Percentiles rank a stretch among this genome's conserved stretches.
phyloP scores from a whole-genome alignment of 352 stramenopile species.

The Phytopythium sindhum region DNA sequence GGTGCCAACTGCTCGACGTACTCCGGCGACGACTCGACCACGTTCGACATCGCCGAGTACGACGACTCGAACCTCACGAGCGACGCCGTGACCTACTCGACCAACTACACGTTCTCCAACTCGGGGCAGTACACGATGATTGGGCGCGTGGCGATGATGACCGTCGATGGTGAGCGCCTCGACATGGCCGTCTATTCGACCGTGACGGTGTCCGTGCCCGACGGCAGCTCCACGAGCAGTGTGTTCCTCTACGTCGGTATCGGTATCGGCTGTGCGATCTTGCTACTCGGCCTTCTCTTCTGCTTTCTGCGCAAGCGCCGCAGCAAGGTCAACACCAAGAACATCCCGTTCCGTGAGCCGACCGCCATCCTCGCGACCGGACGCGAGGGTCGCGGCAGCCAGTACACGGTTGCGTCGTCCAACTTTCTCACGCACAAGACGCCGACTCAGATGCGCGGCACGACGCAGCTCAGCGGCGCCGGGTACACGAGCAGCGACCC shows the following conservation, averaged over 20 bases:
- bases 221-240: slow-evolving; percentile 37
- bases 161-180: slow-evolving; percentile 64
- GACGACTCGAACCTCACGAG: slow-evolving; percentile 66
- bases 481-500: slow-evolving; percentile 38
- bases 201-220: slow-evolving; percentile 50
- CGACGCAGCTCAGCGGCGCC: slow-evolving; percentile 24
- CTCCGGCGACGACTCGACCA: slow-evolving; percentile 47
- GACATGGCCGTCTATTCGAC: slow-evolving; percentile 83
- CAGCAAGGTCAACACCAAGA: slow-evolving; percentile 54
- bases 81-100: slow-evolving; percentile 44
- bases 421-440: slow-evolving; percentile 70
- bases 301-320: slow-evolving; percentile 69
- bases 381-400: slow-evolving; percentile 34
- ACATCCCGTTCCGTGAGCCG: slow-evolving; percentile 72
- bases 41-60: slow-evolving; percentile 46
- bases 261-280: slow-evolving; percentile 58
- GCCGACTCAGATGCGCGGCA: slow-evolving; percentile 26
- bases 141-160: slow-evolving; percentile 67
- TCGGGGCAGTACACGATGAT: slow-evolving; percentile 68
- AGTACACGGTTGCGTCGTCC: slow-evolving; percentile 61
- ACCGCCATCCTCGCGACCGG: slow-evolving; percentile 21
- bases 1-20: slow-evolving; percentile 69
- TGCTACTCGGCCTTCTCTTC: slow-evolving; percentile 61
- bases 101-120: slow-evolving; percentile 50
- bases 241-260: slow-evolving; percentile 73